phyloP scores from a whole-genome alignment of 2,329 filamentous ascomycete genomes.

The Cryoendolithus antarcticus region DNA sequence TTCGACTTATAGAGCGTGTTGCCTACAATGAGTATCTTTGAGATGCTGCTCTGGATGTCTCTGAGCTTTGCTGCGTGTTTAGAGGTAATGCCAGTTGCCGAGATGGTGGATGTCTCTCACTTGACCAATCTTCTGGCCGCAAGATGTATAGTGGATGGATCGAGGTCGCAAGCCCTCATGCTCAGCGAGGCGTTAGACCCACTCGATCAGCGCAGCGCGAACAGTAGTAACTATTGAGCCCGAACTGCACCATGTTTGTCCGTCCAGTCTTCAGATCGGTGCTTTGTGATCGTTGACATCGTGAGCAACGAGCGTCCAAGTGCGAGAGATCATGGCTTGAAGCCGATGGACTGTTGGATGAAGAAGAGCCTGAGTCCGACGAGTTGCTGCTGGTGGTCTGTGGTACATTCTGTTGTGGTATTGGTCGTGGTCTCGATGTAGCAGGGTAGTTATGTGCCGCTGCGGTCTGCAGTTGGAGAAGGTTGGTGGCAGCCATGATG shows the following conservation, averaged over 20 bases:
- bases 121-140: no score
- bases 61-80: no score
- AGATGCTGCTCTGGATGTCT: no score
- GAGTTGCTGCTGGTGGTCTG: slow-evolving; percentile 21
- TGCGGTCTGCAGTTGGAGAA: slow-evolving; percentile 22
- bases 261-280: slow-evolving; percentile 22
- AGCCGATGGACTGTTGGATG: slow-evolving; percentile 10
- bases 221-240: slow-evolving; percentile 27
- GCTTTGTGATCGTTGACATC: slow-evolving; percentile 24
- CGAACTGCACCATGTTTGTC: slow-evolving; percentile 25
- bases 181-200: slow-evolving; percentile 21
- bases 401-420: slow-evolving; percentile 22
- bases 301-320: slow-evolving; percentile 22
- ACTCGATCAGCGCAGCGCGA: slow-evolving; percentile 23
- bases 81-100: no score
- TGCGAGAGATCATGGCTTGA: slow-evolving; percentile 10
- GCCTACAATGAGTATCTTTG: no score
- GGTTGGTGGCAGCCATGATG: slow-evolving; percentile 12
- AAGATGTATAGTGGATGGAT: no score
- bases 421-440: slow-evolving; percentile 15
- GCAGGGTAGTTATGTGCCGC: slow-evolving; percentile 13
- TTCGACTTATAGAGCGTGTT: no score
- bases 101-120: no score
- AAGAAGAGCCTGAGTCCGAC: slow-evolving; percentile 9
- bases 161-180: no score